These are phyloP conservation scores for Psilocybe cyanescens DNA, from an alignment of 768 basidiomycete species.

Conservation along the genomic window DNA sequence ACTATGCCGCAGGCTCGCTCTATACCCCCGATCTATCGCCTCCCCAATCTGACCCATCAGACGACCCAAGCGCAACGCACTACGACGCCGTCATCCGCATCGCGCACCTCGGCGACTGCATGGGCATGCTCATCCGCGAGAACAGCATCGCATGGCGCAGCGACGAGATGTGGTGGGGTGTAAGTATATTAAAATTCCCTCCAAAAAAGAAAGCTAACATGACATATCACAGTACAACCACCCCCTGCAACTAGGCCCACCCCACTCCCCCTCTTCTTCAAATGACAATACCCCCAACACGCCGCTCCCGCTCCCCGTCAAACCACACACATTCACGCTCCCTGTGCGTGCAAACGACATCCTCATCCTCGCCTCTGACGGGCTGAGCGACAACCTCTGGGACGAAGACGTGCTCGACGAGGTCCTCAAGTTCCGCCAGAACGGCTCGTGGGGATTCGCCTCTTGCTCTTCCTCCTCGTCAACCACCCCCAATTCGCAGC, in stretches of 20 bases:
- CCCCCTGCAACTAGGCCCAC: conserved; percentile 49
- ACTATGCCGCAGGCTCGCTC: conserved; percentile 27
- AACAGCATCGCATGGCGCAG: conserved; percentile 83
- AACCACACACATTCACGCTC: conserved; percentile 59
- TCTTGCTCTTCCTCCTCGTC: not conserved
- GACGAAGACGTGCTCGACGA: conserved; percentile 88
- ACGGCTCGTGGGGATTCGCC: conserved; percentile 15
- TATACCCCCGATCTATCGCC: conserved; percentile 5
- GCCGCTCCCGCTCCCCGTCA: conserved; percentile 43
- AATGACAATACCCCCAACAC: conserved; percentile 32
- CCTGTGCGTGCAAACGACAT: conserved; percentile 76
- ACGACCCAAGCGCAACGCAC: not conserved
- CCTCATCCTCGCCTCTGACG: conserved; percentile 81
- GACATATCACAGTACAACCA: conserved; percentile 36
- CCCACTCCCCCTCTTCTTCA: conserved; percentile 6
- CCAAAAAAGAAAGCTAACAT: not conserved
- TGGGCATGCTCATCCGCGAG: conserved; percentile 83
- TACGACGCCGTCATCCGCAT: conserved; percentile 73
- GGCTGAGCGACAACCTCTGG: conserved; percentile 87
- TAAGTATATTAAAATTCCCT: conserved; percentile 35
- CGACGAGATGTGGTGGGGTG: conserved; percentile 92
- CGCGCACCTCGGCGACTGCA: conserved; percentile 87
- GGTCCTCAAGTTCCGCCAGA: conserved; percentile 57
- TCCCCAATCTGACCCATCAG: not conserved
- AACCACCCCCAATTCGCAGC: not conserved